phyloP scores from a whole-genome alignment of 768 basidiomycete species.

The Xerocomellus intermedius region DNA sequence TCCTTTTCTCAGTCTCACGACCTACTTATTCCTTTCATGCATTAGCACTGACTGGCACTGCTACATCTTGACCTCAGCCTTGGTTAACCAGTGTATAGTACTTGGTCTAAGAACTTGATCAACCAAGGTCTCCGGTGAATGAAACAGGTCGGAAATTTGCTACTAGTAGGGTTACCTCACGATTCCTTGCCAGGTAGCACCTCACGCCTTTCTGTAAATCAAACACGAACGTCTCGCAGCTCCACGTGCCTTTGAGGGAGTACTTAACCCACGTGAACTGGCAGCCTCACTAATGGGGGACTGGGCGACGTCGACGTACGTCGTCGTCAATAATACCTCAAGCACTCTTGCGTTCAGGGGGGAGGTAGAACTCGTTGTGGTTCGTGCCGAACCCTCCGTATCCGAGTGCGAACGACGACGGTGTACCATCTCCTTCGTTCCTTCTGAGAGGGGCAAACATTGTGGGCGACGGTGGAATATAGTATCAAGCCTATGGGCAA shows the following conservation, averaged over 20 bases:
- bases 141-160: background rate
- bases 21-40: background rate
- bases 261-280: background rate
- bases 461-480: conserved; percentile 3
- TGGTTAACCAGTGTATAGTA: no score
- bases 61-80: no score
- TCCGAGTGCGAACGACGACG: conserved; percentile 20
- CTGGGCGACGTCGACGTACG: conserved; percentile 19
- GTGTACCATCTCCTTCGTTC: background rate
- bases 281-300: background rate
- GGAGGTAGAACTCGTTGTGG: conserved; percentile 17
- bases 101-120: no score
- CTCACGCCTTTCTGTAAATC: conserved; percentile 10
- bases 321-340: conserved; percentile 20
- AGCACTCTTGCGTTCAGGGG: background rate
- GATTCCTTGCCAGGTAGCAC: background rate
- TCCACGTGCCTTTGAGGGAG: conserved; percentile 10
- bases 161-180: background rate
- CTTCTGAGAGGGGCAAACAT: conserved; percentile 10
- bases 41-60: no score
- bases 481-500: conserved; percentile 15
- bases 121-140: background rate
- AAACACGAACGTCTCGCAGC: conserved; percentile 21
- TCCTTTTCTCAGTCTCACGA: background rate
- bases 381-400: conserved; percentile 21